Conservation (phyloP, 179 eudicot genomes). For the Beta corolliflora region DNA sequence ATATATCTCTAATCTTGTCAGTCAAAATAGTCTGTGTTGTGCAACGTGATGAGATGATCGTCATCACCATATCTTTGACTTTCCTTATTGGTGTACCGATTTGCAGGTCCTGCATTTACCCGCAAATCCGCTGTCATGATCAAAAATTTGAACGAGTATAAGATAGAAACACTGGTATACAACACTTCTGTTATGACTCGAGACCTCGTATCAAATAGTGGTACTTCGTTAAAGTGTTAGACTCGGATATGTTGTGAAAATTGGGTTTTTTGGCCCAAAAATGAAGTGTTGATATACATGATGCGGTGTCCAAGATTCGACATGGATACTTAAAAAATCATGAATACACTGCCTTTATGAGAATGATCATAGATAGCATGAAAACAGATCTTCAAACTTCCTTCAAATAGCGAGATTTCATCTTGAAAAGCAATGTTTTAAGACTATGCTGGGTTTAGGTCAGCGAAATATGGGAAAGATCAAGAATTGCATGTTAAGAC, state of each 20-base stretch:
- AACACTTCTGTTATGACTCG: too few species aligned
- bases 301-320: too few species aligned
- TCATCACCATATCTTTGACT: constrained; percentile 39
- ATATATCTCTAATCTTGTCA: constrained; percentile 2
- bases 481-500: not conserved
- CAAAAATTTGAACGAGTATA: not conserved
- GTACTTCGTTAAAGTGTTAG: too few species aligned
- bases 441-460: not conserved
- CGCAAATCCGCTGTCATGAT: constrained; percentile 17
- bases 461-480: not conserved
- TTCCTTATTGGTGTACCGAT: constrained; percentile 43
- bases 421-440: not conserved
- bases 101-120: constrained; percentile 45
- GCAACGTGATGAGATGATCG: constrained; percentile 47
- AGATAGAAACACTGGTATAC: not conserved
- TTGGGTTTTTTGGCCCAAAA: too few species aligned
- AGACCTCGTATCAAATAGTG: too few species aligned
- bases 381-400: not conserved
- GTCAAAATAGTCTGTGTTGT: constrained; percentile 47
- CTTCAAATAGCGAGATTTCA: not conserved
- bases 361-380: too few species aligned
- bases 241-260: too few species aligned
- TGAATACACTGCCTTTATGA: too few species aligned
- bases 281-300: too few species aligned
- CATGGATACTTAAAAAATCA: too few species aligned